These are phyloP conservation scores for Rosa hybrid DNA, from an alignment of 331 rosid genomes.

Conservation along the genomic window DNA sequence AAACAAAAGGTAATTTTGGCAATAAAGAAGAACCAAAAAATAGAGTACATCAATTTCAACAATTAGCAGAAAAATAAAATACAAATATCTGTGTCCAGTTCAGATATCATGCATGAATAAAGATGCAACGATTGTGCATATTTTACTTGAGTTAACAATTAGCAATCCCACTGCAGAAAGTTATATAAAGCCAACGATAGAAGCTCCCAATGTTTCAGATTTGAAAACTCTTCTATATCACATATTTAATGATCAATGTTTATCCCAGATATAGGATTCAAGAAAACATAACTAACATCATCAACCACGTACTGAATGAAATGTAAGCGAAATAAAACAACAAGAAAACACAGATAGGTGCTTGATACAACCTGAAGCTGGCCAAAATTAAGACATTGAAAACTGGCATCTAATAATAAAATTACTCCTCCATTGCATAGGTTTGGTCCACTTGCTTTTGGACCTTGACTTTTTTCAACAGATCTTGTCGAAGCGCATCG, in stretches of 20 bases:
- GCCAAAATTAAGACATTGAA: not conserved
- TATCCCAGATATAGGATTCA: not conserved
- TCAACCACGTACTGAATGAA: not conserved
- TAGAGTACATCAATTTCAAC: not conserved
- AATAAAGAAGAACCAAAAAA: too few relatives aligned
- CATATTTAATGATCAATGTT: not conserved
- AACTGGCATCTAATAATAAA: not conserved
- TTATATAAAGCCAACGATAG: not conserved
- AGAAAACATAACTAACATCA: not conserved
- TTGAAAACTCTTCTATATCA: not conserved
- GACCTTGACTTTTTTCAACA: slow-evolving; percentile 42
- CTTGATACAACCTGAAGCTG: not conserved
- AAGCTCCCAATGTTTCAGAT: not conserved
- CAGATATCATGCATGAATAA: not conserved
- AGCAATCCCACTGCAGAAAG: not conserved
- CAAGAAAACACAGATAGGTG: not conserved
- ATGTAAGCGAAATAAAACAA: not conserved
- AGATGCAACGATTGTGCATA: not conserved
- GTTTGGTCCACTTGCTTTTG: slow-evolving; percentile 31
- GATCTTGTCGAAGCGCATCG: slow-evolving; percentile 36
- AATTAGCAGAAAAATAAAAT: too few relatives aligned
- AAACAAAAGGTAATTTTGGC: too few relatives aligned
- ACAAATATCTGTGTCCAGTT: too few relatives aligned
- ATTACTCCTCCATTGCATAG: slow-evolving; percentile 59
- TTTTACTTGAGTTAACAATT: not conserved